Conservation (phyloP, 768 basidiomycete species). For the Termitomyces heimii region DNA sequence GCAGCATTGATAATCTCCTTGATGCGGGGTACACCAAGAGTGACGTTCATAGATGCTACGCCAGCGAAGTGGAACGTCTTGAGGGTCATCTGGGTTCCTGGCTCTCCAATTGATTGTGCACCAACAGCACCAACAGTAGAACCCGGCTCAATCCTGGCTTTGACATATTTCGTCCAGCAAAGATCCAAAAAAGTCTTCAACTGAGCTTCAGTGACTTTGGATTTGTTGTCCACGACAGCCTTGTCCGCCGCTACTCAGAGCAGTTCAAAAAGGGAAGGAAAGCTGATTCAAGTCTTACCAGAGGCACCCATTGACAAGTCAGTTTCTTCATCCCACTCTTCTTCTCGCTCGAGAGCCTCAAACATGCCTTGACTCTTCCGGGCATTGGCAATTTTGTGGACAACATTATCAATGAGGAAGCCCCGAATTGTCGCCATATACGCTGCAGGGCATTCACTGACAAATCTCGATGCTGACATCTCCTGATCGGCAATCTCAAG, state of each 20-base stretch:
- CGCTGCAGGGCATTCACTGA: constrained; percentile 62
- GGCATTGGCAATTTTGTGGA: constrained; percentile 55
- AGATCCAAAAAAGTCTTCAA: constrained; percentile 75
- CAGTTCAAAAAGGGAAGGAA: neutral
- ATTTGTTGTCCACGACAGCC: constrained; percentile 80
- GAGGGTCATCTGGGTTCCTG: constrained; percentile 98
- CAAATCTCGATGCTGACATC: constrained; percentile 51
- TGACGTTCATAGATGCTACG: constrained; percentile 99
- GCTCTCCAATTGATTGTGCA: constrained; percentile 98
- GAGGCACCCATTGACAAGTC: constrained; percentile 74
- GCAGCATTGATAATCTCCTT: constrained; percentile 99
- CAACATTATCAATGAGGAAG: constrained; percentile 68
- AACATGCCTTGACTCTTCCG: constrained; percentile 78
- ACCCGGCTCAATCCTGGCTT: constrained; percentile 95
- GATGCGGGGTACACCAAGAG: constrained; percentile 98
- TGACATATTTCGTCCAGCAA: constrained; percentile 89
- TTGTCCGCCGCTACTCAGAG: constrained; percentile 50
- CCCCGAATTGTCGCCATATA: constrained; percentile 64
- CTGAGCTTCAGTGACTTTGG: constrained; percentile 83
- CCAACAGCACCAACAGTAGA: constrained; percentile 98
- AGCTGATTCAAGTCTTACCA: constrained; percentile 34
- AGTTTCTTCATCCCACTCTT: constrained; percentile 73
- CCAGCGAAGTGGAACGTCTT: constrained; percentile 99
- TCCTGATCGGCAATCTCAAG: constrained; percentile 63
- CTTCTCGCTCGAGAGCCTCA: constrained; percentile 67